Conservation (phyloP, 495 filamentous ascomycete species). For the Aspergillus kassunensis region DNA sequence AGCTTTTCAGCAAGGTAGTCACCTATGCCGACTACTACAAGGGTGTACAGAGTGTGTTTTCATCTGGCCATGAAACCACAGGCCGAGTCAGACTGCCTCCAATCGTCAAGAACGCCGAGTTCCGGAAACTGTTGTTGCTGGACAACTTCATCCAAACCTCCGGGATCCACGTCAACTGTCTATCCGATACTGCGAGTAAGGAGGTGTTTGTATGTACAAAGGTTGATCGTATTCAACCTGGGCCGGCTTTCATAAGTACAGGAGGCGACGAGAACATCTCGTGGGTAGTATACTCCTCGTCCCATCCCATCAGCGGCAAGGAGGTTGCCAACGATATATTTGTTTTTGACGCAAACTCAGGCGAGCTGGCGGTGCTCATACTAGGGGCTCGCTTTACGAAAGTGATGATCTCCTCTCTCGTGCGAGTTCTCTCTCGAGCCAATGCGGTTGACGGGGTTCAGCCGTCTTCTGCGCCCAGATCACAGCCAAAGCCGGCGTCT, state of each 20-base stretch:
- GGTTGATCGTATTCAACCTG: not conserved
- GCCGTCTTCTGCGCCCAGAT: no score
- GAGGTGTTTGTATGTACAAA: conserved; percentile 1
- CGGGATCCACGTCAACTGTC: not conserved
- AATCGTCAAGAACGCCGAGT: not conserved
- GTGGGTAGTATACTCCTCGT: not conserved
- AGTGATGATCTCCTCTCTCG: not conserved
- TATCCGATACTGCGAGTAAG: not conserved
- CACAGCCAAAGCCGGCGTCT: not conserved
- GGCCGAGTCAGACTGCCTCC: not conserved
- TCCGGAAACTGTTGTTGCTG: not conserved
- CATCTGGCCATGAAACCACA: not conserved
- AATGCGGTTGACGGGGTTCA: not conserved
- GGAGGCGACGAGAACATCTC: not conserved
- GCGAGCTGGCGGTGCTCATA: not conserved
- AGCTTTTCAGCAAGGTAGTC: not conserved
- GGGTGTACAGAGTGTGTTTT: not conserved
- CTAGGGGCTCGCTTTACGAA: not conserved
- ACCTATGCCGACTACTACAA: not conserved
- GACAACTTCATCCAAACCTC: conserved; percentile 2
- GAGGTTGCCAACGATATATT: not conserved
- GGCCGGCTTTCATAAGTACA: not conserved
- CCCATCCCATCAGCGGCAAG: not conserved
- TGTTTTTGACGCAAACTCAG: not conserved
- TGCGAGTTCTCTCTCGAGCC: not conserved